Percentiles rank a stretch among this genome's conserved stretches.
These are phyloP conservation scores for Erysimum pusillum DNA, from an alignment of 441 rosid genomes.

Conservation along the genomic window DNA sequence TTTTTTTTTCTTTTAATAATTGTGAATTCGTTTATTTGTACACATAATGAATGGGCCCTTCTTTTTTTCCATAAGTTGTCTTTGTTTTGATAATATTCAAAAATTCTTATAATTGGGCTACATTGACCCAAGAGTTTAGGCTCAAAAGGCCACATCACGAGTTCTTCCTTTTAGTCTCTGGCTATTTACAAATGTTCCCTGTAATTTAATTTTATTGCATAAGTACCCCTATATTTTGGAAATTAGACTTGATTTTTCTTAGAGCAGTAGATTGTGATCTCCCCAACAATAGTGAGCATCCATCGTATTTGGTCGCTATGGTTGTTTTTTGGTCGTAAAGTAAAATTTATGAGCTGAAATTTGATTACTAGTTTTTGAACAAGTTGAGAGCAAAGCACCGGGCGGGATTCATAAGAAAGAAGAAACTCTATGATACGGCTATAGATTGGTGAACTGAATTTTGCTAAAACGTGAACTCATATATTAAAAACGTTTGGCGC, in stretches of 20 bases:
- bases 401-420: not conserved
- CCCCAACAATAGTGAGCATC: too few species aligned
- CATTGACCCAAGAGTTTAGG: not conserved
- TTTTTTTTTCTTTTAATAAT: not conserved
- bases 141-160: conserved; percentile 1
- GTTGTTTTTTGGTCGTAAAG: not conserved
- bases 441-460: not conserved
- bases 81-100: not conserved
- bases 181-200: not conserved
- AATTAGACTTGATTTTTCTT: too few species aligned
- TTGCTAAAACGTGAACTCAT: conserved; percentile 6
- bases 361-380: not conserved
- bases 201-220: not conserved
- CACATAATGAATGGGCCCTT: not conserved
- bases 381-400: not conserved
- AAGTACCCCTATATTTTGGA: not conserved
- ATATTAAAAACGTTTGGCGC: not conserved
- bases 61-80: not conserved
- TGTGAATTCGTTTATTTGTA: not conserved
- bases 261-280: too few species aligned
- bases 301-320: too few species aligned
- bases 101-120: not conserved
- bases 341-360: not conserved
- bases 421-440: not conserved
- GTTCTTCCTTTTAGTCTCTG: not conserved